Evolutionary conservation across 148 eudicot genomes (phyloP), one percentile per base, ranked within the genome.

Genomic region (Silene latifolia): DNA sequence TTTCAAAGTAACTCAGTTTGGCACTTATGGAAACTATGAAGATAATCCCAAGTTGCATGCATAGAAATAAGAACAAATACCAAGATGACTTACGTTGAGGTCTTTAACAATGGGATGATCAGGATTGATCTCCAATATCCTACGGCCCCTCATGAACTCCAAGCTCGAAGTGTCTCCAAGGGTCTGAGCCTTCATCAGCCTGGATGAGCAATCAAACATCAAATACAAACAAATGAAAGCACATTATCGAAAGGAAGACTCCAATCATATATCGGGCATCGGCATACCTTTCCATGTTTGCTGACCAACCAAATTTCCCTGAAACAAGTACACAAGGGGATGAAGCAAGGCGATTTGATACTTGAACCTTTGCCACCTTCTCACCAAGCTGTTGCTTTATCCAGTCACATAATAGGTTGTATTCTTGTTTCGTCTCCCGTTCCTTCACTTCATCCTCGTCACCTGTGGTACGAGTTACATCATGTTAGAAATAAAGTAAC

Each of bases 351-450:
- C 99, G 98, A 47, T 92, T 92, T 7, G 99, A 92, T 42, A 96
- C 82, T 83, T 96, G 94, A 51, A 96, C 99, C 85, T 96, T 96
- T 7, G 99, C 94, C 54, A 96, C 98, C 89, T 89, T 85, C 19
- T 96, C 99, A 71, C 99, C 99, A n/a, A 96, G 91, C 72, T 96
- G 99, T 85, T 96, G 99, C 79, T 96, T 96, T 67, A 96, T 88
- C 99, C 99, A 96, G 70, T 96, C 99, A 81, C 99, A 96, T 5
- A 96, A 89, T 76, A 92, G 86, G 78, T 74, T 90, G 78, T 80
- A 96, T 61, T 96, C 99, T 79, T 96, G 97, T 77, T 89, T 87
- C 21, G 85, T 88, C 78, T 96, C 99, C 83, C 94, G 89, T 62
- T 96, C 98, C 77, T 87, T 89, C 54, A 89, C 88, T 81, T 96